Evolutionary conservation across 257 asterid genomes (phyloP).

Genomic region (Penstemon newberryi): DNA sequence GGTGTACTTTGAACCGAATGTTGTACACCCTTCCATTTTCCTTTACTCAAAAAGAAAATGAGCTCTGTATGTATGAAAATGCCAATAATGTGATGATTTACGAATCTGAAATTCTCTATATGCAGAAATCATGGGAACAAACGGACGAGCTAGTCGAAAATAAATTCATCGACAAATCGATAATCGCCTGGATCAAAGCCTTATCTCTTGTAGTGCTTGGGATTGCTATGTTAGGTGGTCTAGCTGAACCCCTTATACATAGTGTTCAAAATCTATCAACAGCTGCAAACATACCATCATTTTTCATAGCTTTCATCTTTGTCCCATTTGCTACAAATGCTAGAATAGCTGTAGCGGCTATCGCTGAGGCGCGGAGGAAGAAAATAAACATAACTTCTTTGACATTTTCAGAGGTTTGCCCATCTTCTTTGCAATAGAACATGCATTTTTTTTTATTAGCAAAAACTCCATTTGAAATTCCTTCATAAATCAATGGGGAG

Average conservation of each 20-base stretch:
- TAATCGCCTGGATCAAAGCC: constrained; percentile 53
- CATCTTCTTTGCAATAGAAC: constrained; percentile 35
- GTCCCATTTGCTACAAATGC: constrained; percentile 66
- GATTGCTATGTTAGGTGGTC: constrained; percentile 42
- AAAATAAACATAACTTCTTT: constrained; percentile 29
- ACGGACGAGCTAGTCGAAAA: constrained; percentile 47
- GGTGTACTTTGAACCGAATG: too few relatives aligned
- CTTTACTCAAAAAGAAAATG: too few relatives aligned
- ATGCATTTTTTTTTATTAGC: too few relatives aligned
- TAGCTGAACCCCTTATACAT: constrained; percentile 62
- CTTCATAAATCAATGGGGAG: too few relatives aligned
- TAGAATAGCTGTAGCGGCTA: constrained; percentile 52
- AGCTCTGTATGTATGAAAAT: too few relatives aligned
- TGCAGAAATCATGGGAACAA: constrained; percentile 66
- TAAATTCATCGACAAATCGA: constrained; percentile 43
- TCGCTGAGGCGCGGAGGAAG: constrained; percentile 45
- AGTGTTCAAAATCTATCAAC: constrained; percentile 51
- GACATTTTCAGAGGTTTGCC: too few relatives aligned
- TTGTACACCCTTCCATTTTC: too few relatives aligned
- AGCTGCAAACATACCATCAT: constrained; percentile 46
- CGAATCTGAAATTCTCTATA: not conserved
- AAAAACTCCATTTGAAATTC: too few relatives aligned
- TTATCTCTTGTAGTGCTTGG: constrained; percentile 45
- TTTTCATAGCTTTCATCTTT: constrained; percentile 51
- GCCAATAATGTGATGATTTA: too few relatives aligned